Percentiles rank a stretch among this genome's conserved stretches.
phyloP scores from a whole-genome alignment of 2,329 filamentous ascomycete species.

The Claviceps arundinis region DNA sequence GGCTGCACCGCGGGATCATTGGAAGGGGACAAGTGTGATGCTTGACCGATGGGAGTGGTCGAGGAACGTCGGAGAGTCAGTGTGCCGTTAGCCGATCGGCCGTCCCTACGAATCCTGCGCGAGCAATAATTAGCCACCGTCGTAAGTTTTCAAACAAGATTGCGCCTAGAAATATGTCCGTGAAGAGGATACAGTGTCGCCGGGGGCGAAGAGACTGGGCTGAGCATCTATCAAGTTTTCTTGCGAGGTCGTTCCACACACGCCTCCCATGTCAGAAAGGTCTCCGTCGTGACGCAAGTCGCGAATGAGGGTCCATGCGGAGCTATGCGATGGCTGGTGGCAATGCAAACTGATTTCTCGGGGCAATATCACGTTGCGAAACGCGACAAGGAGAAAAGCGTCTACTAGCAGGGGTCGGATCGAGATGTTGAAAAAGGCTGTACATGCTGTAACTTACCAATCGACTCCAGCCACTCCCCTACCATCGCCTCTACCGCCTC shows the following conservation, averaged over 20 bases:
- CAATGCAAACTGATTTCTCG: neutral
- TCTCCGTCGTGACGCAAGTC: neutral
- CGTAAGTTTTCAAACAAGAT: neutral
- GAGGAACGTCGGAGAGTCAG: conserved; percentile 52
- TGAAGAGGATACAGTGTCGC: neutral
- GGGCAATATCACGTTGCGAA: neutral
- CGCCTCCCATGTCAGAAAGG: neutral
- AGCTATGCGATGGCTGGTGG: neutral
- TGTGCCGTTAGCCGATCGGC: conserved; percentile 46
- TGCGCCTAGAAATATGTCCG: neutral
- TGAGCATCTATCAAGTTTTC: neutral
- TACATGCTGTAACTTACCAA: conserved; percentile 44
- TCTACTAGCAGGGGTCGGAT: neutral
- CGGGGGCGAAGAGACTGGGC: neutral
- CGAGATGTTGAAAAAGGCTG: neutral
- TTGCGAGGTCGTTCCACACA: neutral
- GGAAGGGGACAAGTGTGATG: conserved; percentile 22
- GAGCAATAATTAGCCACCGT: neutral
- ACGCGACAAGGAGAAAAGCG: neutral
- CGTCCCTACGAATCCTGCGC: conserved; percentile 44
- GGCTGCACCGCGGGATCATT: conserved; percentile 28
- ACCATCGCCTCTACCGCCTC: conserved; percentile 44
- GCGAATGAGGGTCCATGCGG: neutral
- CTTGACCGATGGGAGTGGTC: conserved; percentile 37
- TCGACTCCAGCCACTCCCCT: conserved; percentile 49